phyloP scores from a whole-genome alignment of 345 rosid species.

The Pistacia atlantica region DNA sequence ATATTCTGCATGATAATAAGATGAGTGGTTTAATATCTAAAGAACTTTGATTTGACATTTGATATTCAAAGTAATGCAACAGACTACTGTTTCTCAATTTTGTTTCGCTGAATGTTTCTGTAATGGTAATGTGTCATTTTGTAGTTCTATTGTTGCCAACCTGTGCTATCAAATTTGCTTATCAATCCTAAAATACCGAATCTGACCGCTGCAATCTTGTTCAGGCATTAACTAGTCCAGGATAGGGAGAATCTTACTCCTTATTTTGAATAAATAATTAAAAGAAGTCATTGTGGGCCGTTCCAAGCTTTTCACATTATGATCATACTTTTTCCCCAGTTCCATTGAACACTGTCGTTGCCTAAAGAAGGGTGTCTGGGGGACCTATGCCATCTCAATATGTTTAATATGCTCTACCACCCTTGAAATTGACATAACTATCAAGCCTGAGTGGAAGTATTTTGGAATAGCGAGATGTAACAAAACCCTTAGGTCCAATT shows the following conservation, averaged over 20 bases:
- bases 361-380: neutral
- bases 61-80: neutral
- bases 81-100: neutral
- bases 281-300: neutral
- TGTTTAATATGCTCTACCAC: neutral
- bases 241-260: neutral
- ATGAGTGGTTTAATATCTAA: neutral
- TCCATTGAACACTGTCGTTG: neutral
- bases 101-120: neutral
- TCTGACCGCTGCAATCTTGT: neutral
- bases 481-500: neutral
- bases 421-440: neutral
- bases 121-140: neutral
- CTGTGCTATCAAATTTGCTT: neutral
- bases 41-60: neutral
- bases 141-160: neutral
- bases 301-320: neutral
- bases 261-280: neutral
- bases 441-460: neutral
- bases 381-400: too few relatives aligned
- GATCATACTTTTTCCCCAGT: too few relatives aligned
- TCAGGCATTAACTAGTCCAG: neutral
- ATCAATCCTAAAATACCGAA: neutral
- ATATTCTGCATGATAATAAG: neutral
- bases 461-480: neutral